Conservation (phyloP, 2,329 filamentous ascomycete genomes). For the Cercospora sesami region DNA sequence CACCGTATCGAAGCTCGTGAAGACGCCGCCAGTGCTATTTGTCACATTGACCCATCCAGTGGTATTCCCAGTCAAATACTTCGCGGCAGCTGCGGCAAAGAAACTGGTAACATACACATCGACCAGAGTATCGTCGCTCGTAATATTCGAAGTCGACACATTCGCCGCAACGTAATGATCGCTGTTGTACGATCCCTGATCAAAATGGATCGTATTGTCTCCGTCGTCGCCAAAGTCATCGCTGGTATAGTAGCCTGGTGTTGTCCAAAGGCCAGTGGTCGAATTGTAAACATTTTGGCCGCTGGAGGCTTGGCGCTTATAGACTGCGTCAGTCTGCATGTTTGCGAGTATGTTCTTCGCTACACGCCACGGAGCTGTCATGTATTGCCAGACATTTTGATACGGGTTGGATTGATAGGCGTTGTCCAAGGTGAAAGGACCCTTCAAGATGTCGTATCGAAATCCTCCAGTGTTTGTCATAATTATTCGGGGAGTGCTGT, state of each 20-base stretch:
- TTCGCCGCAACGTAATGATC: constrained; percentile 27
- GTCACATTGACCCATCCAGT: constrained; percentile 26
- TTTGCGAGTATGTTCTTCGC: constrained; percentile 27
- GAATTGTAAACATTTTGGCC: constrained; percentile 18
- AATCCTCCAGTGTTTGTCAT: constrained; percentile 62
- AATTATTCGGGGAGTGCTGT: constrained; percentile 56
- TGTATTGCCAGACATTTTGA: constrained; percentile 54
- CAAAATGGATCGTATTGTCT: constrained; percentile 56
- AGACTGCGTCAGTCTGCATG: constrained; percentile 32
- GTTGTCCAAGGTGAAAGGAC: constrained; percentile 59
- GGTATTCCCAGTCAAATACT: constrained; percentile 25
- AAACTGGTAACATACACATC: constrained; percentile 28
- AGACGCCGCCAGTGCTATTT: constrained; percentile 24
- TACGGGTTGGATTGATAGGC: constrained; percentile 60
- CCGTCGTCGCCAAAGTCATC: constrained; percentile 60
- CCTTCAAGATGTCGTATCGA: constrained; percentile 63
- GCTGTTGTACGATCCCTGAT: constrained; percentile 22
- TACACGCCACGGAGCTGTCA: constrained; percentile 37
- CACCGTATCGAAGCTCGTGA: constrained; percentile 25
- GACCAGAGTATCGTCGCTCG: constrained; percentile 24
- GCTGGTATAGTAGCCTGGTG: constrained; percentile 55
- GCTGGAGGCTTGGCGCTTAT: constrained; percentile 21
- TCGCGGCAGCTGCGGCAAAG: constrained; percentile 22
- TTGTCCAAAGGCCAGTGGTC: constrained; percentile 27
- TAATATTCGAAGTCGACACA: constrained; percentile 24